Evolutionary conservation across 1,139 yeast genomes (phyloP), one percentile per base, ranked within the genome.

Genomic region (Suhomyces yuchorum): DNA sequence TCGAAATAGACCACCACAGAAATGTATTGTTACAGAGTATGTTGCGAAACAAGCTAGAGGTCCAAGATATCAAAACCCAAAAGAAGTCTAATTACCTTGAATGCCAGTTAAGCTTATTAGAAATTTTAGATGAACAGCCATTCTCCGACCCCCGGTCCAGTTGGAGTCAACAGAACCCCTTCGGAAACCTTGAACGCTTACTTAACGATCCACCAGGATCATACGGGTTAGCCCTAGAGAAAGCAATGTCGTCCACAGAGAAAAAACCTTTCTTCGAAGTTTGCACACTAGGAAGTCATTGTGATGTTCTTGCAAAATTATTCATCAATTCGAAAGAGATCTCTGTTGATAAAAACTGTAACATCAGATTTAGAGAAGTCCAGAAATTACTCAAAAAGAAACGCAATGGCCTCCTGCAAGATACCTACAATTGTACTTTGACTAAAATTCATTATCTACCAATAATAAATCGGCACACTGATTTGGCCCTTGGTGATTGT

Each of bases 401-500:
- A 17, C 46, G 43, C 4, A 46, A 49, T 14, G 48, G 61, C 47
- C 55, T 67, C 28, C 51, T 68, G 8, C 18, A 32, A 9, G 71
- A 65, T n/a, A 52, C 65, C 1, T 58, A 54, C 46, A 56, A 59
- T 36, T 87, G 93, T 57, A 59, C 77, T 8, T 66, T 69, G 35
- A 56, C 57, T 0, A 81, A 80, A 51, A 76, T 80, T 44, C 95
- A 87, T 63, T 83, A 73, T 57, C 68, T 87, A 24, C 91, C 92
- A 1, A 72, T 85, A 15, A 65, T 82, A 40, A 77, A 74, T 39
- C 58, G 59, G 28, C 71, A 74, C 34, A 75, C 97, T 0, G 97
- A 92, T 59, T 49, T 67, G 1, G 68, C 75, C 19, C 65, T 89
- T n/a, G 98, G 97, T 0, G 97, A 92, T 64, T 92, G 98, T 60